Evolutionary conservation across 768 basidiomycete species (phyloP).

Genomic region (Nidularia pulvinata): DNA sequence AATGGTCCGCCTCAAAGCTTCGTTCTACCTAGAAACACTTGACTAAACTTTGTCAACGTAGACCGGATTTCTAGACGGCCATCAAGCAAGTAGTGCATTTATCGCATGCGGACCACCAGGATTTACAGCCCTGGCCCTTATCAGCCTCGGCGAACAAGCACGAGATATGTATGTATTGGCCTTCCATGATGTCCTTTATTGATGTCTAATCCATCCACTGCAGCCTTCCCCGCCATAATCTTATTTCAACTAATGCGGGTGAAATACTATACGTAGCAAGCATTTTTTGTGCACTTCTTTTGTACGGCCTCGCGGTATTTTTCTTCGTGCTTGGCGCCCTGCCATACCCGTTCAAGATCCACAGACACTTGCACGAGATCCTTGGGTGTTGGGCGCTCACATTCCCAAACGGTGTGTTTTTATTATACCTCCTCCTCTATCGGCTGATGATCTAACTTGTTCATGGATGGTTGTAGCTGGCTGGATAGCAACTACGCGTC

Average conservation of each 20-base stretch:
- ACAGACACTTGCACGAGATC: constrained; percentile 43
- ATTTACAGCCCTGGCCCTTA: constrained; percentile 45
- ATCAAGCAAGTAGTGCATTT: constrained; percentile 47
- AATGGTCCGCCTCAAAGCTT: constrained; percentile 19
- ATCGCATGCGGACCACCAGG: constrained; percentile 48
- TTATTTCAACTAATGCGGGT: constrained; percentile 34
- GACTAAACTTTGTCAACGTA: constrained; percentile 3
- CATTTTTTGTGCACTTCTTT: constrained; percentile 32
- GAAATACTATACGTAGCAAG: constrained; percentile 43
- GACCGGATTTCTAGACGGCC: constrained; percentile 47
- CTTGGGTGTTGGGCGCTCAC: constrained; percentile 49
- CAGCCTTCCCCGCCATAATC: constrained; percentile 28
- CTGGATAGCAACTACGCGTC: constrained; percentile 40
- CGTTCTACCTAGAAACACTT: no score
- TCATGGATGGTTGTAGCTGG: constrained; percentile 24
- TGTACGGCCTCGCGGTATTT: constrained; percentile 46
- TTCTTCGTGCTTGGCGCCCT: constrained; percentile 42
- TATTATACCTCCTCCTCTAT: background rate
- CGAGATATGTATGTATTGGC: constrained; percentile 27
- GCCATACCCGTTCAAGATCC: constrained; percentile 50
- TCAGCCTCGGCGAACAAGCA: constrained; percentile 38
- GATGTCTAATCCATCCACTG: background rate
- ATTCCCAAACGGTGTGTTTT: constrained; percentile 37
- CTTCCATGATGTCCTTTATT: background rate
- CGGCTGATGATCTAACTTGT: background rate